These are phyloP conservation scores for Curvularia spicifera DNA, from an alignment of 2,329 filamentous ascomycete species.

Conservation along the genomic window DNA sequence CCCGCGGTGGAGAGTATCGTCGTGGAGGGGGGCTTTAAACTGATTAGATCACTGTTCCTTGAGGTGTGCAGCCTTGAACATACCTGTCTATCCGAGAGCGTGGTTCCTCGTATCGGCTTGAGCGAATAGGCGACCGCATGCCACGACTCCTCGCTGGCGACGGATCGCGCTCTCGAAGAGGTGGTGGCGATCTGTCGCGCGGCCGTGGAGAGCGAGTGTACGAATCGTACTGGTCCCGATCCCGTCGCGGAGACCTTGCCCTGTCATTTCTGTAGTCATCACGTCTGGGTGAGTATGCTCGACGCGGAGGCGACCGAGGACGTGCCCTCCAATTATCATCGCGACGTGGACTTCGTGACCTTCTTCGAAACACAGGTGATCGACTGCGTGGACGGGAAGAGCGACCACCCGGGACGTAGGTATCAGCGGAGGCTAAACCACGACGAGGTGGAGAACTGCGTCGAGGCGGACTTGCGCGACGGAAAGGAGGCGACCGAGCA, in stretches of 20 bases:
- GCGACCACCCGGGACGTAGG: constrained; percentile 49
- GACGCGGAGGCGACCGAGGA: constrained; percentile 58
- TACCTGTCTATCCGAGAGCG: constrained; percentile 50
- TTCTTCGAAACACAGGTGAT: constrained; percentile 48
- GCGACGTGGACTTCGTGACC: constrained; percentile 51
- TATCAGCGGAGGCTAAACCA: constrained; percentile 48
- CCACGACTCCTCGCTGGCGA: constrained; percentile 57
- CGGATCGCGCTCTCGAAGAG: constrained; percentile 53
- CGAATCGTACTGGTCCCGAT: constrained; percentile 49
- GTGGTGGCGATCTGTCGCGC: constrained; percentile 52
- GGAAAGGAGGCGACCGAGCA: constrained; percentile 20
- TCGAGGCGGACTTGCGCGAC: constrained; percentile 12
- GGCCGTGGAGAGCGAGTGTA: constrained; percentile 52
- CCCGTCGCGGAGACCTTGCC: constrained; percentile 50
- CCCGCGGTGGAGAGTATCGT: constrained; percentile 54
- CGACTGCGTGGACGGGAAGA: constrained; percentile 48
- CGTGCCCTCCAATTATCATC: constrained; percentile 54
- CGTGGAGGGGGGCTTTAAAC: constrained; percentile 39
- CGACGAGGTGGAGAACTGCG: constrained; percentile 42
- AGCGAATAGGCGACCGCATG: constrained; percentile 51
- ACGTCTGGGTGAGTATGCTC: constrained; percentile 50
- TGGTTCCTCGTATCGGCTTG: constrained; percentile 55
- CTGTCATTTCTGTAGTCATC: constrained; percentile 45
- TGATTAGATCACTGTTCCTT: constrained; percentile 9
- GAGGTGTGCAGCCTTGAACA: not conserved